A percentile compares a stretch with the other conserved stretches of the same genome.
Conservation (phyloP, 768 basidiomycete genomes). For the Chalciporus chontae region DNA sequence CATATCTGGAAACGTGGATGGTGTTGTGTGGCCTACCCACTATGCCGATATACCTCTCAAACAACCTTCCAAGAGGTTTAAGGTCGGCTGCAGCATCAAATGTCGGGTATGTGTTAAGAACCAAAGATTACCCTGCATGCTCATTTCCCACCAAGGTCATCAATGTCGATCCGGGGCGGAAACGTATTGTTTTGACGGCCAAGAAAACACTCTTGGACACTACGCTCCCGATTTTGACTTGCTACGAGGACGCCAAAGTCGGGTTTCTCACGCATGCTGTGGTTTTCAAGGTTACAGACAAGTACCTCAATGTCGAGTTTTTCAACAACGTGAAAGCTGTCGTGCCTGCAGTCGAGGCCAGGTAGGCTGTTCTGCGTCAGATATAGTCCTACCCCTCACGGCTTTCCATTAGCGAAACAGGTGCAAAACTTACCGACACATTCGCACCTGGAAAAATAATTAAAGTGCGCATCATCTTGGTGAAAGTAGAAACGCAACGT, state of each 20-base stretch:
- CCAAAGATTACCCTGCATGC: background rate
- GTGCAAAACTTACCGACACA: conserved; percentile 51
- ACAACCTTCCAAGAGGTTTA: conserved; percentile 90
- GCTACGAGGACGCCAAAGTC: conserved; percentile 60
- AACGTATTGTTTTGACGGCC: conserved; percentile 81
- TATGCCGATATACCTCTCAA: conserved; percentile 94
- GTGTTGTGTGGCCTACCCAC: conserved; percentile 91
- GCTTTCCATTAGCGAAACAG: conserved; percentile 55
- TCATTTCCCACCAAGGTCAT: conserved; percentile 55
- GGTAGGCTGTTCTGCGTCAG: conserved; percentile 44
- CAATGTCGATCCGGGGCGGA: conserved; percentile 74
- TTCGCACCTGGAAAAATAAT: conserved; percentile 83
- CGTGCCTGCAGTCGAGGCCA: conserved; percentile 77
- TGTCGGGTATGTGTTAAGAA: conserved; percentile 59
- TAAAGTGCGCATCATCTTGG: conserved; percentile 72
- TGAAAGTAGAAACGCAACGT: conserved; percentile 54
- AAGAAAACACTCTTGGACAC: conserved; percentile 90
- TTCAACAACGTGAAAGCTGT: conserved; percentile 85
- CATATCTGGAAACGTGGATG: conserved; percentile 84
- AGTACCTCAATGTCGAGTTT: conserved; percentile 81
- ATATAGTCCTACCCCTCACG: background rate
- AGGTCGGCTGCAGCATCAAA: conserved; percentile 75
- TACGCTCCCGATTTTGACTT: conserved; percentile 62
- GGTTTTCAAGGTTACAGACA: conserved; percentile 79
- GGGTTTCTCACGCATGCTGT: conserved; percentile 79